These are phyloP conservation scores for Trametes gibbosa DNA, from an alignment of 768 basidiomycete genomes.

Conservation along the genomic window DNA sequence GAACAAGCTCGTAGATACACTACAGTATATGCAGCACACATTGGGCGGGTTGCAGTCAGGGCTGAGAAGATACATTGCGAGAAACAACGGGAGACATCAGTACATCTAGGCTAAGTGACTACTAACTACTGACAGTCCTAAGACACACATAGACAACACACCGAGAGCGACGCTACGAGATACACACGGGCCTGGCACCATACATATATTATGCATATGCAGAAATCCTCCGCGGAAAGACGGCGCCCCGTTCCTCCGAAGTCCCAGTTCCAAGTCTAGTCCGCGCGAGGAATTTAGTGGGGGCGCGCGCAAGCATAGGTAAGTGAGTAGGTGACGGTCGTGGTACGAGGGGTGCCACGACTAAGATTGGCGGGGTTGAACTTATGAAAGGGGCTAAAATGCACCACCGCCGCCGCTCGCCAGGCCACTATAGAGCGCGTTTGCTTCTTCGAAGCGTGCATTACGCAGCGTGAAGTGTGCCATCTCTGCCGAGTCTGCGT, in stretches of 20 bases:
- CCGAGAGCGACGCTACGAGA: constrained; percentile 12
- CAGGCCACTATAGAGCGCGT: constrained; percentile 64
- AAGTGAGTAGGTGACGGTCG: not conserved
- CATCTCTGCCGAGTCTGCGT: constrained; percentile 76
- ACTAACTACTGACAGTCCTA: not conserved
- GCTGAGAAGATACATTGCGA: not conserved
- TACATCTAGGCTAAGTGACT: constrained; percentile 1
- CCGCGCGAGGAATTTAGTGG: too few relatives aligned
- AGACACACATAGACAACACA: not conserved
- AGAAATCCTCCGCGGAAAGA: not conserved
- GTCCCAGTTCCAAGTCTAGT: not conserved
- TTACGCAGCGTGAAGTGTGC: constrained; percentile 71
- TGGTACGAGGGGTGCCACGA: not conserved
- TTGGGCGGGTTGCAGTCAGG: too few relatives aligned
- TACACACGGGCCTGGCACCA: constrained; percentile 3
- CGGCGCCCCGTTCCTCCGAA: constrained; percentile 1
- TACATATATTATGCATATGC: not conserved
- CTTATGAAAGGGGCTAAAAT: constrained; percentile 17
- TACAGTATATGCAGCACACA: too few relatives aligned
- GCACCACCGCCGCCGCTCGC: constrained; percentile 43
- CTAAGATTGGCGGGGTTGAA: too few relatives aligned
- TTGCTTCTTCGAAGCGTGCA: constrained; percentile 76
- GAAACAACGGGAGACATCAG: constrained; percentile 6
- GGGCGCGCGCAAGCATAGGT: not conserved
- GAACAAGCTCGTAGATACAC: too few relatives aligned